Evolutionary conservation across 768 basidiomycete genomes (phyloP).

Genomic region (Tulasnella sp.): DNA sequence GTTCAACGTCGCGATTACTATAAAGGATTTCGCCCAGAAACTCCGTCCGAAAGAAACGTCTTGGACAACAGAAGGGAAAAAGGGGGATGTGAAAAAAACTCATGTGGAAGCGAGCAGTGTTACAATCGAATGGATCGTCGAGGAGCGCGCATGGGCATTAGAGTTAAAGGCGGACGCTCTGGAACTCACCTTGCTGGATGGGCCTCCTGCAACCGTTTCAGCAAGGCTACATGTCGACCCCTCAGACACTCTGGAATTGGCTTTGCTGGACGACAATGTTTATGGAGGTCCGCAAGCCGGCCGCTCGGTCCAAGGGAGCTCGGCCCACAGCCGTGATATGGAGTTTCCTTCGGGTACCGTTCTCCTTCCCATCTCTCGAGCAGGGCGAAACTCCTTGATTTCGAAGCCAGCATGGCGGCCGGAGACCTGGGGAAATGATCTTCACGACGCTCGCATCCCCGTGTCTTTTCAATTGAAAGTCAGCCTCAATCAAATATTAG

Average conservation of each 20-base stretch:
- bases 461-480: slow-evolving; percentile 2
- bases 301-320: background rate
- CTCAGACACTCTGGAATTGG: background rate
- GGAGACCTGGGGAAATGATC: background rate
- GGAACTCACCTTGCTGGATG: background rate
- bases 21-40: background rate
- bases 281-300: background rate
- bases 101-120: background rate
- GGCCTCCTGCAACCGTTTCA: background rate
- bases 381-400: background rate
- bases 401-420: background rate
- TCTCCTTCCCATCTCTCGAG: background rate
- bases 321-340: background rate
- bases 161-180: background rate
- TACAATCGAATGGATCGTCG: background rate
- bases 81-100: background rate
- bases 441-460: background rate
- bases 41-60: background rate
- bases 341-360: background rate
- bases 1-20: background rate
- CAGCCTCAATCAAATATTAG: background rate
- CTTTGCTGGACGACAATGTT: background rate
- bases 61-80: background rate
- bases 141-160: slow-evolving; percentile 9
- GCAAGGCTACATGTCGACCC: background rate